phyloP scores from a whole-genome alignment of 2,329 filamentous ascomycete species.

The Phyllosticta citriasiana region DNA sequence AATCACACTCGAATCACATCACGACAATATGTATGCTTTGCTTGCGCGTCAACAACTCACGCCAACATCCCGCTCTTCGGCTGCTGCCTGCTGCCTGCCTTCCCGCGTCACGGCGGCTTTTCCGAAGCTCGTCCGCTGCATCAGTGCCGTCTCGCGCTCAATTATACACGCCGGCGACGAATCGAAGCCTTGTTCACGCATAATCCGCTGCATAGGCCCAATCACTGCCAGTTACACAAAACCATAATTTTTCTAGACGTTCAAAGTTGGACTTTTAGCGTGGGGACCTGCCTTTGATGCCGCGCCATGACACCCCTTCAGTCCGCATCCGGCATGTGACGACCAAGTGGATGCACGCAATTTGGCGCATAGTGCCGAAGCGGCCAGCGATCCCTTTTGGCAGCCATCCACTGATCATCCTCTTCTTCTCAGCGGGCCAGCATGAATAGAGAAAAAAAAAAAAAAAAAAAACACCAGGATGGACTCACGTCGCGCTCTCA shows the following conservation, averaged over 20 bases:
- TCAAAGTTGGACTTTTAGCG: slow-evolving; percentile 1
- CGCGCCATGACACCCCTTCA: not conserved
- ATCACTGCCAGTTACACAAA: slow-evolving; percentile 7
- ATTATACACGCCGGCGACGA: not conserved
- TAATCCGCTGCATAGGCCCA: not conserved
- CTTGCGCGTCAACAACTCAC: not conserved
- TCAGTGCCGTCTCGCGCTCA: slow-evolving; percentile 1
- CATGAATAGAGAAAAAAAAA: not conserved
- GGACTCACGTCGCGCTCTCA: not conserved
- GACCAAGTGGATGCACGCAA: not conserved
- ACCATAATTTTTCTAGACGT: slow-evolving; percentile 8
- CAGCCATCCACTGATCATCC: not conserved
- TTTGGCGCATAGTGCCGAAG: not conserved
- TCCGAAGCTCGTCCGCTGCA: not conserved
- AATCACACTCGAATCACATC: not conserved
- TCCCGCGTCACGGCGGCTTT: not conserved
- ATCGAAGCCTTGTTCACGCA: not conserved
- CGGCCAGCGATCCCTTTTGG: not conserved
- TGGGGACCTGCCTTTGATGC: not conserved
- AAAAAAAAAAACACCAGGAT: not conserved
- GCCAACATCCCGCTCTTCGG: not conserved
- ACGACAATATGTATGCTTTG: not conserved
- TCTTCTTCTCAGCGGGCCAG: no score
- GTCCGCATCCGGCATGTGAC: not conserved
- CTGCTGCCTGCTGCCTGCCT: no score